A percentile compares a stretch with the other conserved stretches of the same genome.
Evolutionary conservation across 2,329 filamentous ascomycete genomes (phyloP).

Genomic region (Colletotrichum brevisporum): DNA sequence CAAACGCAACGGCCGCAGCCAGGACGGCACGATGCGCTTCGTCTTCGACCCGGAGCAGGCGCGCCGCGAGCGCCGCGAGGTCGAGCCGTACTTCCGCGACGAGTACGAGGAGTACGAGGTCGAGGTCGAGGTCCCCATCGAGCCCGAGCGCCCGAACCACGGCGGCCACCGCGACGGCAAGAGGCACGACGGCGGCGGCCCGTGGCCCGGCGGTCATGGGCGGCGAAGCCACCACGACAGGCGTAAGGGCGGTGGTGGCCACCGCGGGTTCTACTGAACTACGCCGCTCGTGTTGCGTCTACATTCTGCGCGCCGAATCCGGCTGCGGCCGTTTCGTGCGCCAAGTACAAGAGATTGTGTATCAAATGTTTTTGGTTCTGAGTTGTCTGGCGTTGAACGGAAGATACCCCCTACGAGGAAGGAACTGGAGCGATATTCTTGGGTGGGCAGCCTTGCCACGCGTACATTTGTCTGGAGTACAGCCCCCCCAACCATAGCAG

Average conservation of each 20-base stretch:
- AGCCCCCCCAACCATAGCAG: neutral
- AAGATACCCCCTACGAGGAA: conserved; percentile 28
- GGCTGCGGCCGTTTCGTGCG: neutral
- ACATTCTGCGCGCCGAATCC: too few relatives aligned
- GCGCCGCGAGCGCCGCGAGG: conserved; percentile 76
- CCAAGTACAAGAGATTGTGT: neutral
- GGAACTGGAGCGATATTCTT: conserved; percentile 23
- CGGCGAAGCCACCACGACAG: conserved; percentile 24
- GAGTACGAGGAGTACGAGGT: conserved; percentile 84
- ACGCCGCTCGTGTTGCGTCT: neutral
- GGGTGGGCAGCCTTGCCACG: neutral
- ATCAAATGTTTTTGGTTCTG: conserved; percentile 24
- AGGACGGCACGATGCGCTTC: conserved; percentile 87
- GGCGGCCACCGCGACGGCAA: conserved; percentile 28
- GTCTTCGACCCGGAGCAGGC: conserved; percentile 87
- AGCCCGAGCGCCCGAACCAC: conserved; percentile 44
- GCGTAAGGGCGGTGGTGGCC: conserved; percentile 31
- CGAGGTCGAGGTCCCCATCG: conserved; percentile 78
- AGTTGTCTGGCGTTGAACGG: conserved; percentile 34
- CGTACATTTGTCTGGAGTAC: conserved; percentile 30
- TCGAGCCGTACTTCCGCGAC: conserved; percentile 78
- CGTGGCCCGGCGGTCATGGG: conserved; percentile 15
- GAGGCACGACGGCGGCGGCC: conserved; percentile 20
- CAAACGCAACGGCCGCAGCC: conserved; percentile 61
- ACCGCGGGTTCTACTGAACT: conserved; percentile 31